These are phyloP conservation scores for Exophiala calicioides DNA, from an alignment of 2,329 filamentous ascomycete species.

Conservation along the genomic window DNA sequence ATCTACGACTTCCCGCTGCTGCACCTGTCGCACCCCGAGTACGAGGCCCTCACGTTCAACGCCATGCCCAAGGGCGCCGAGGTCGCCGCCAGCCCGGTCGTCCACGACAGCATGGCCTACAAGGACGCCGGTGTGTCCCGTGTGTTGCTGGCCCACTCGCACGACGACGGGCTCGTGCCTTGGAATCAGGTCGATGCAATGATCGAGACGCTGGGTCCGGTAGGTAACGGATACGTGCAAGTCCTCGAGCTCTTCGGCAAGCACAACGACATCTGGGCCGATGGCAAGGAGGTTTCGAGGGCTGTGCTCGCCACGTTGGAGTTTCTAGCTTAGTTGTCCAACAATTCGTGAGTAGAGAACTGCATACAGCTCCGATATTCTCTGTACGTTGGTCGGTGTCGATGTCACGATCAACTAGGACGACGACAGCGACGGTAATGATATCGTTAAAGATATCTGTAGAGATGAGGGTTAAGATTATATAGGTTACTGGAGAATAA, in stretches of 20 bases:
- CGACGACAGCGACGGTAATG: too few relatives aligned
- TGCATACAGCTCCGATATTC: too few relatives aligned
- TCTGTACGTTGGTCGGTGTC: too few relatives aligned
- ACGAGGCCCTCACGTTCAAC: slow-evolving; percentile 42
- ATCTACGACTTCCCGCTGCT: slow-evolving; percentile 46
- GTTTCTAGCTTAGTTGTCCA: too few relatives aligned
- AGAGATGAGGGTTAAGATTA: too few relatives aligned
- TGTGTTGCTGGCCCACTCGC: slow-evolving; percentile 44
- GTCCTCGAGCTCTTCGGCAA: slow-evolving; percentile 35
- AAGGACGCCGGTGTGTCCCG: slow-evolving; percentile 25
- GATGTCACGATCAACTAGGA: too few relatives aligned
- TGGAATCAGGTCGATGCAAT: slow-evolving; percentile 41
- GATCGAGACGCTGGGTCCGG: slow-evolving; percentile 52
- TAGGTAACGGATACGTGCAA: slow-evolving; percentile 16
- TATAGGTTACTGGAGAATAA: too few relatives aligned
- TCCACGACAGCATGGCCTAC: not conserved
- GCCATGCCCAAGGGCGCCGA: slow-evolving; percentile 41
- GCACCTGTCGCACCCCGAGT: slow-evolving; percentile 38
- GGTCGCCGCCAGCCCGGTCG: slow-evolving; percentile 41
- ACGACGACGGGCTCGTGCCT: slow-evolving; percentile 43
- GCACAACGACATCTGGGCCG: slow-evolving; percentile 46
- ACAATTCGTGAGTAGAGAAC: too few relatives aligned
- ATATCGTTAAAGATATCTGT: too few relatives aligned
- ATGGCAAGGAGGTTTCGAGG: slow-evolving; percentile 41
- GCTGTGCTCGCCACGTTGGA: slow-evolving; percentile 32